Evolutionary conservation across 1,139 yeast species (phyloP).

Genomic region (Yamadazyma atlantica): DNA sequence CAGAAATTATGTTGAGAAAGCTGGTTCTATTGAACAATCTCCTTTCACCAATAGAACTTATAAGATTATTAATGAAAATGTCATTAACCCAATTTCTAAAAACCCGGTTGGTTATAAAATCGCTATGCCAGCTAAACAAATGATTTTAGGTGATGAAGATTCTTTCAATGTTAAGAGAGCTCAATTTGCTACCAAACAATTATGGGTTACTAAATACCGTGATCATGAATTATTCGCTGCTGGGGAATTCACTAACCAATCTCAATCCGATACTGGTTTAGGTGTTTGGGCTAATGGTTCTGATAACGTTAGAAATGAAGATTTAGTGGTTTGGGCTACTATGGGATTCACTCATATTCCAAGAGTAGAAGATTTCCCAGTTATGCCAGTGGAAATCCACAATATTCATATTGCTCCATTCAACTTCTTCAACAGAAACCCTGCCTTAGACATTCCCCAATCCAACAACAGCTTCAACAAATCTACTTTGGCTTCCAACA

Average conservation of each 20-base stretch:
- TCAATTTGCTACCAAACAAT: slow-evolving; percentile 67
- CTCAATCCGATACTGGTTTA: slow-evolving; percentile 61
- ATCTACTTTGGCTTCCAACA: slow-evolving; percentile 44
- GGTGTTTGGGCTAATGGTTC: slow-evolving; percentile 66
- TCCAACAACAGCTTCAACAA: slow-evolving; percentile 72
- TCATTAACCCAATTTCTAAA: slow-evolving; percentile 71
- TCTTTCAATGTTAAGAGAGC: slow-evolving; percentile 69
- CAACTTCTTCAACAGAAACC: slow-evolving; percentile 80
- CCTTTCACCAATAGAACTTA: slow-evolving; percentile 75
- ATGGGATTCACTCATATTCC: slow-evolving; percentile 87
- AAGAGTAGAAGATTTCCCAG: slow-evolving; percentile 89
- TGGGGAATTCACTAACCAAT: slow-evolving; percentile 79
- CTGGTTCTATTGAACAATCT: slow-evolving; percentile 73
- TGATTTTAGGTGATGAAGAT: slow-evolving; percentile 65
- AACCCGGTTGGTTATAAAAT: slow-evolving; percentile 84
- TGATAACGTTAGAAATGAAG: slow-evolving; percentile 76
- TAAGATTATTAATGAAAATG: slow-evolving; percentile 78
- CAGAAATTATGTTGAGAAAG: slow-evolving; percentile 64
- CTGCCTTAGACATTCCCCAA: slow-evolving; percentile 81
- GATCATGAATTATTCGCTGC: slow-evolving; percentile 73
- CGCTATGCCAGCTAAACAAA: slow-evolving; percentile 73
- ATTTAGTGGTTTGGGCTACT: slow-evolving; percentile 84
- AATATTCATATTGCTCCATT: slow-evolving; percentile 69
- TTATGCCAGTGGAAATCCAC: slow-evolving; percentile 83
- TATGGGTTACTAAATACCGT: slow-evolving; percentile 73